Evolutionary conservation across 148 eudicot species (phyloP), one percentile per base, ranked within the genome.

Genomic region (Bassia scoparia): DNA sequence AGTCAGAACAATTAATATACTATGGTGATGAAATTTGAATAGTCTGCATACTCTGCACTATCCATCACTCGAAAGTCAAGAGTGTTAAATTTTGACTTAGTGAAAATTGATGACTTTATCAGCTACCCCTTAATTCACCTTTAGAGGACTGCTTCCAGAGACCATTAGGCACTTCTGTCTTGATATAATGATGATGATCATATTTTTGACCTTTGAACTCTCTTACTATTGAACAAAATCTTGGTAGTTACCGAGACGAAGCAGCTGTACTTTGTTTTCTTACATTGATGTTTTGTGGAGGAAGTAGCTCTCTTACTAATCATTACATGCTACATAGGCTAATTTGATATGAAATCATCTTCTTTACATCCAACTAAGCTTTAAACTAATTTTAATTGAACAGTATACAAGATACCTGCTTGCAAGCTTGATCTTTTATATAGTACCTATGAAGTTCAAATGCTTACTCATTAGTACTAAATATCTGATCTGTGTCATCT

Each of bases 361-460:
- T 7, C 14, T 72, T 50, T 44, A 11, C 44, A 15, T 73, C 38
- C 12, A 27, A 35, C 50, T 35, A 38, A 38, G 0, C n/a, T 8
- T 24, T 10, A 7, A 18, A 2, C 18, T 27, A 35, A 37, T 29
- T 29, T 9, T 46, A 3, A 43, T 46, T 20, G 21, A 49, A 6
- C 8, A 11, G 21, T 61, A 46, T 24, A 21, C 41, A 49, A 18
- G 33, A 18, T 46, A 12, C 26, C 38, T 38, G 68, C 49, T 72
- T 71, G 69, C 29, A 23, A 23, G 27, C 43, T 58, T 61, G 33
- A 73, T n/a, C n/a, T n/a, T n/a, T n/a, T n/a, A n/a, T n/a, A n/a
- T n/a, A n/a, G n/a, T n/a, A n/a, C n/a, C n/a, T n/a, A n/a, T n/a
- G n/a, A n/a, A n/a, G n/a, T n/a, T n/a, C n/a, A n/a, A n/a, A n/a